phyloP scores from a whole-genome alignment of 75 land plant species.

The Cupressus sempervirens region DNA sequence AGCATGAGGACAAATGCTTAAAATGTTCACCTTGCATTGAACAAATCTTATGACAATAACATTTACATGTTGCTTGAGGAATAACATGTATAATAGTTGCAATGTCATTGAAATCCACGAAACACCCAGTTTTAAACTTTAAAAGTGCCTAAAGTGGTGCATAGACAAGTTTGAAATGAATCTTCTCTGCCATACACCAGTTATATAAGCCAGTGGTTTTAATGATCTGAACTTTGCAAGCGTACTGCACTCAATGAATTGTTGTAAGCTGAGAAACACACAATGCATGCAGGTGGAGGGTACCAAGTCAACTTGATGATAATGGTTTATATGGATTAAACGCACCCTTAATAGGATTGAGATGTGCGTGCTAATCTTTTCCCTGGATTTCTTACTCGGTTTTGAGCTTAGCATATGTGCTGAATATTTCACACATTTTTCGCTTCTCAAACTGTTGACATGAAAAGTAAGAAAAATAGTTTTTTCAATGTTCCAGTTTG shows the following conservation, averaged over 20 bases:
- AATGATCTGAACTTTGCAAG: background rate
- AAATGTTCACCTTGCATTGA: background rate
- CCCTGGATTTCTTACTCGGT: background rate
- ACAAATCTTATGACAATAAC: background rate
- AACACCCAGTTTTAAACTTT: background rate
- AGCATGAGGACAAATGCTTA: background rate
- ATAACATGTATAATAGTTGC: background rate
- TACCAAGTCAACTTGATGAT: background rate
- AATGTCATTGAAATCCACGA: background rate
- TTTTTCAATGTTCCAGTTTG: background rate
- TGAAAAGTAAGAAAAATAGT: background rate
- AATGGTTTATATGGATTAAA: background rate
- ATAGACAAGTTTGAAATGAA: too few species aligned
- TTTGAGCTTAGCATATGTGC: background rate
- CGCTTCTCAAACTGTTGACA: background rate
- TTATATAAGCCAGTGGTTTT: too few species aligned
- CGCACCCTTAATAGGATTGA: background rate
- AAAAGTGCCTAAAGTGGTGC: background rate
- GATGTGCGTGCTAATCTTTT: background rate
- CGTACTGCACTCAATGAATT: background rate
- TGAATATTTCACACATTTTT: background rate
- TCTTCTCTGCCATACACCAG: too few species aligned
- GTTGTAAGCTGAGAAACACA: background rate
- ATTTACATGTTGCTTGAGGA: background rate
- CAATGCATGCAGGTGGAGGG: background rate